Base-by-base conservation (phyloP, 805 yeast genomes). In the Saturnispora besseyi region DNA sequence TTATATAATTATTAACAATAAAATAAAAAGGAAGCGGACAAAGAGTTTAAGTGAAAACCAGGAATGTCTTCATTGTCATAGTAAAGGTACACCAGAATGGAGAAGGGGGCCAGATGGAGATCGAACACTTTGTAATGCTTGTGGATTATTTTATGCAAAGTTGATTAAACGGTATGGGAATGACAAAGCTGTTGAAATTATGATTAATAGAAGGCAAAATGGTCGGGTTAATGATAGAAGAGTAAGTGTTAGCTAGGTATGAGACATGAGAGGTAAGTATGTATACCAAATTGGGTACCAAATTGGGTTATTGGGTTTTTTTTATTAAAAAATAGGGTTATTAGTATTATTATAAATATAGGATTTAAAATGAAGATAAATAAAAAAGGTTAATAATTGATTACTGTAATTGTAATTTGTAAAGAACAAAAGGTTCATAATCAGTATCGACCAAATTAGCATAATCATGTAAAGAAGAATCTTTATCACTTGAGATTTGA, bases 401-500 rank as follows among this genome's bases (percentile, higher is more conserved):
- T 15, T 36, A 36, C 21, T 36, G 40, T 36, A 36, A 36, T 18
- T 36, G 41, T 26, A 47, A 41, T 10, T 26, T 29, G 29, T 87
- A 91, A 57, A 93, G 68, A 48, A 91, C 99, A 70, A 93, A 93
- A 47, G 98, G 98, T 69, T 91, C 96, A 66, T 91, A 91, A 51
- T 91, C 97, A 29, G 91, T 81, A 67, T 93, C 99, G 45, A 89
- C 96, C 60, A 93, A 71, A 2, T 95, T 80, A 10, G 96, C 91
- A 66, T 87, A 93, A 65, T 91, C 98, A 57, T 82, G 79, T 60
- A 91, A 74, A 12, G 59, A 50, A 33, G 66, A 59, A 62, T 83
- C 87, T 59, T 82, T 80, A 55, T 74, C 73, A 32, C 76, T 70
- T 61, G 87, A 86, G 0, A 96, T 96, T 59, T 82, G 86, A 30